phyloP scores from a whole-genome alignment of 495 filamentous ascomycete genomes.

The Wilcoxina mikolae region DNA sequence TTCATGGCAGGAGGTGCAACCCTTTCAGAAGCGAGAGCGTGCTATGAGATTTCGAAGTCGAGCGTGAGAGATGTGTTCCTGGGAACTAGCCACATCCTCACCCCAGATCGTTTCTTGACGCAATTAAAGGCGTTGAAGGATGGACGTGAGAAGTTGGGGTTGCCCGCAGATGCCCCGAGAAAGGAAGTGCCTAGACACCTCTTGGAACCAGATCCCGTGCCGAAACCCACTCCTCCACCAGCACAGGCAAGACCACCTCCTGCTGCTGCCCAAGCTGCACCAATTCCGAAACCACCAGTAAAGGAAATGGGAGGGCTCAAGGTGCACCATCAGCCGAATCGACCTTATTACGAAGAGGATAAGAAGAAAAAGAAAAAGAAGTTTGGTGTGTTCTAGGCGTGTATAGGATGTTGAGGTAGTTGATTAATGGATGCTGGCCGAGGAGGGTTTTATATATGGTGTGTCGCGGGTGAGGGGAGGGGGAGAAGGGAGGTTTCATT shows the following conservation, averaged over 20 bases:
- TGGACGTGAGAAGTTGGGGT: slow-evolving; percentile 56
- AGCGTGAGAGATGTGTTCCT: slow-evolving; percentile 72
- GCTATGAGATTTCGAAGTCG: slow-evolving; percentile 67
- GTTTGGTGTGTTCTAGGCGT: slow-evolving; percentile 24
- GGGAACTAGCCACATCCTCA: slow-evolving; percentile 81
- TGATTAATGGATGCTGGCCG: too few relatives aligned
- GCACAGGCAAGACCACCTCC: slow-evolving; percentile 9
- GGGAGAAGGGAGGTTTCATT: too few relatives aligned
- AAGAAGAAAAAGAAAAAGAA: slow-evolving; percentile 30
- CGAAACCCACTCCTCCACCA: slow-evolving; percentile 11
- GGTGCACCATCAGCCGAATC: slow-evolving; percentile 25
- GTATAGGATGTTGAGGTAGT: background rate
- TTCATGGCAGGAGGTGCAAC: slow-evolving; percentile 96
- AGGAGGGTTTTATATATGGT: too few relatives aligned
- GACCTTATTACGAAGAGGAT: slow-evolving; percentile 25
- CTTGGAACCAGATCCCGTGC: slow-evolving; percentile 44
- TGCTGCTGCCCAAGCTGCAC: slow-evolving; percentile 12
- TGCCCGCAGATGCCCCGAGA: slow-evolving; percentile 67
- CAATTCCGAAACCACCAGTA: slow-evolving; percentile 18
- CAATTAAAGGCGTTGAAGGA: slow-evolving; percentile 67
- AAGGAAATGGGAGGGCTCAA: slow-evolving; percentile 26
- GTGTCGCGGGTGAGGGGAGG: too few relatives aligned
- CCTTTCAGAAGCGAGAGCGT: slow-evolving; percentile 71
- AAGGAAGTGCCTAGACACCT: slow-evolving; percentile 72
- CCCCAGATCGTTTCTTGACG: slow-evolving; percentile 59